A percentile compares a stretch with the other conserved stretches of the same genome.
Evolutionary conservation across 306 rosid genomes (phyloP).

Genomic region (Fragaria iinumae): DNA sequence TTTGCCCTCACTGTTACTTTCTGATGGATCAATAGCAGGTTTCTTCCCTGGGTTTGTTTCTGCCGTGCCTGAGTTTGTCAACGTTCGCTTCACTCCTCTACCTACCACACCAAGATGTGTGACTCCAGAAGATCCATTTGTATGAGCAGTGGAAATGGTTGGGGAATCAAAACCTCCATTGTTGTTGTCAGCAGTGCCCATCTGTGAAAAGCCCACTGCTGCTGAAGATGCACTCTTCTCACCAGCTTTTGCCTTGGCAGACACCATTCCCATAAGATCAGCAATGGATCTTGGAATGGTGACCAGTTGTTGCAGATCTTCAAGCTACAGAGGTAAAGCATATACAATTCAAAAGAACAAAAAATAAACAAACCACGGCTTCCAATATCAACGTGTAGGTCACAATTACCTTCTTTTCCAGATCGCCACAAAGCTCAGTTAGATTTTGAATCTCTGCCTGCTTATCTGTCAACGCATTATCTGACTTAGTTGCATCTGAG

Average conservation of each 20-base stretch:
- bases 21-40: slow-evolving; percentile 53
- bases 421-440: slow-evolving; percentile 68
- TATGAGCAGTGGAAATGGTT: slow-evolving; percentile 74
- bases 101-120: slow-evolving; percentile 97
- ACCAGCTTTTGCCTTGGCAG: slow-evolving; percentile 44
- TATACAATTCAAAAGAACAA: background rate
- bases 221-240: slow-evolving; percentile 47
- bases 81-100: slow-evolving; percentile 87
- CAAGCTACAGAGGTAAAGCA: slow-evolving; percentile 65
- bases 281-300: slow-evolving; percentile 68
- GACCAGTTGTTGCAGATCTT: slow-evolving; percentile 80
- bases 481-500: slow-evolving; percentile 33
- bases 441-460: slow-evolving; percentile 83
- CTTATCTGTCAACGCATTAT: slow-evolving; percentile 45
- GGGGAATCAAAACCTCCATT: slow-evolving; percentile 79
- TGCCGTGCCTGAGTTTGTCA: slow-evolving; percentile 37
- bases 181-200: slow-evolving; percentile 54
- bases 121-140: slow-evolving; percentile 73
- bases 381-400: background rate
- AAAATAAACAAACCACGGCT: background rate
- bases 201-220: slow-evolving; percentile 50
- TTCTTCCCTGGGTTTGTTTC: slow-evolving; percentile 59
- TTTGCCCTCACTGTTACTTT: slow-evolving; percentile 53
- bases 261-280: slow-evolving; percentile 66
- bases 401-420: slow-evolving; percentile 77